These are phyloP conservation scores for Thermomucor indicae-seudaticae DNA, from an alignment of 371 early-diverging fungal species.

Conservation along the genomic window DNA sequence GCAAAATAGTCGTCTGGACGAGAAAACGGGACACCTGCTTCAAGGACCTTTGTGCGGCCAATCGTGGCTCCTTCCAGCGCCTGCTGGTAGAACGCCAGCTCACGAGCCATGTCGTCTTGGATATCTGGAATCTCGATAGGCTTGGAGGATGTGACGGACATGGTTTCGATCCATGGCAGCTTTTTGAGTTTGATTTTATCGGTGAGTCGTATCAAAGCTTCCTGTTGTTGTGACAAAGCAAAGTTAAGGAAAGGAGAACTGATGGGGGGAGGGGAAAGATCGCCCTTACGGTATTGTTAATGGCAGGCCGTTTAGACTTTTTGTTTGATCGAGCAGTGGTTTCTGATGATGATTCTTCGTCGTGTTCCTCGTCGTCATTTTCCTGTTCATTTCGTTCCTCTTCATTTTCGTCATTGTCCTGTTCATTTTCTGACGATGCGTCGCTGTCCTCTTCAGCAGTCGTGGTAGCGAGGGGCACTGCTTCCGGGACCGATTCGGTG, in stretches of 20 bases:
- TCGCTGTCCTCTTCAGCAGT: slow-evolving; percentile 81
- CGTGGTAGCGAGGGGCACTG: slow-evolving; percentile 28
- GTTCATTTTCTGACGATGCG: slow-evolving; percentile 81
- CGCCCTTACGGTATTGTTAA: not conserved
- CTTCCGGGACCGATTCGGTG: slow-evolving; percentile 16
- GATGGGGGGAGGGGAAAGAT: too few relatives aligned
- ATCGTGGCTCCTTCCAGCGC: slow-evolving; percentile 77
- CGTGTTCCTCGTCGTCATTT: slow-evolving; percentile 28
- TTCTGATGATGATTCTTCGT: slow-evolving; percentile 25
- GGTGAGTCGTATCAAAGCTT: not conserved
- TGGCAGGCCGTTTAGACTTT: slow-evolving; percentile 2
- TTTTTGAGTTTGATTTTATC: slow-evolving; percentile 66
- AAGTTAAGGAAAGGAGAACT: too few relatives aligned
- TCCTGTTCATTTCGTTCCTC: slow-evolving; percentile 25
- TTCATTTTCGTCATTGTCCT: slow-evolving; percentile 60
- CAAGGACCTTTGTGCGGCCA: slow-evolving; percentile 55
- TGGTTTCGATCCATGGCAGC: slow-evolving; percentile 82
- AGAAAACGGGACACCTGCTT: slow-evolving; percentile 70
- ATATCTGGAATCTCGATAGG: slow-evolving; percentile 63
- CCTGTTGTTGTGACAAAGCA: not conserved
- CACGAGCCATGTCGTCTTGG: slow-evolving; percentile 86
- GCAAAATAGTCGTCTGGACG: slow-evolving; percentile 95
- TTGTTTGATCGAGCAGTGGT: not conserved
- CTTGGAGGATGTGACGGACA: slow-evolving; percentile 64
- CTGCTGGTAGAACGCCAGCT: slow-evolving; percentile 87